Percentiles rank a stretch among this genome's conserved stretches.
Evolutionary conservation across 805 yeast species (phyloP).

Genomic region (Wickerhamomyces queroliae): DNA sequence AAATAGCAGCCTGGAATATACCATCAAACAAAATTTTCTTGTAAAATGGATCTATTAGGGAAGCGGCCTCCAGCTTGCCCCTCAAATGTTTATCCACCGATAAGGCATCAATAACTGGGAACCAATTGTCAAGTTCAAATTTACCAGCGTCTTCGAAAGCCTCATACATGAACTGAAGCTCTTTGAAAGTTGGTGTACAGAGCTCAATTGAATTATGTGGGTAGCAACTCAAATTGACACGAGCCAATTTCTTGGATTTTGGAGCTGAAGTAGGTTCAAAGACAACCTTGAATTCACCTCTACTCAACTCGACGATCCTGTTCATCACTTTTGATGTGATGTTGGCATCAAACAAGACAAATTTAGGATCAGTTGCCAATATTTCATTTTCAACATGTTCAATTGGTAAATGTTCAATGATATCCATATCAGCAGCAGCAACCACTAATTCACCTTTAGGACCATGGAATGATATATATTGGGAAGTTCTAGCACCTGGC

Average conservation of each 20-base stretch:
- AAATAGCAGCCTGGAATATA: conserved; percentile 59
- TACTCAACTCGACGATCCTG: conserved; percentile 27
- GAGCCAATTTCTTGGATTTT: conserved; percentile 40
- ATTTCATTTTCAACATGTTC: conserved; percentile 39
- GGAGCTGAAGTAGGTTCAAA: conserved; percentile 76
- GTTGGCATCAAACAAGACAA: conserved; percentile 65
- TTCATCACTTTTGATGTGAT: conserved; percentile 38
- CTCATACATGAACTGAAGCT: conserved; percentile 49
- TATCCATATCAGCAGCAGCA: conserved; percentile 85
- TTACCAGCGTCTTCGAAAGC: conserved; percentile 37
- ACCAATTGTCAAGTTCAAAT: conserved; percentile 62
- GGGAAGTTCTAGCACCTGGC: conserved; percentile 43
- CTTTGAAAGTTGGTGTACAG: conserved; percentile 63
- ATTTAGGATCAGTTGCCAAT: conserved; percentile 34
- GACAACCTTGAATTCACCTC: conserved; percentile 29
- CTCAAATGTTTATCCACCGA: conserved; percentile 43
- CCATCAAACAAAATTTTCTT: conserved; percentile 33
- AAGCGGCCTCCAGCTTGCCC: conserved; percentile 33
- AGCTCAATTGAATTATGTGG: conserved; percentile 1
- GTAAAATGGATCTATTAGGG: conserved; percentile 18
- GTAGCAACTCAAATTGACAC: conserved; percentile 16
- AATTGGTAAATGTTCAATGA: conserved; percentile 44
- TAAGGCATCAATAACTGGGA: conserved; percentile 60
- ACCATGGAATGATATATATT: conserved; percentile 67
- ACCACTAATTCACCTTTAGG: conserved; percentile 55